Evolutionary conservation across 106 monocot genomes (phyloP), one percentile per base, ranked within the genome.

Genomic region (Dendrobium officinale): DNA sequence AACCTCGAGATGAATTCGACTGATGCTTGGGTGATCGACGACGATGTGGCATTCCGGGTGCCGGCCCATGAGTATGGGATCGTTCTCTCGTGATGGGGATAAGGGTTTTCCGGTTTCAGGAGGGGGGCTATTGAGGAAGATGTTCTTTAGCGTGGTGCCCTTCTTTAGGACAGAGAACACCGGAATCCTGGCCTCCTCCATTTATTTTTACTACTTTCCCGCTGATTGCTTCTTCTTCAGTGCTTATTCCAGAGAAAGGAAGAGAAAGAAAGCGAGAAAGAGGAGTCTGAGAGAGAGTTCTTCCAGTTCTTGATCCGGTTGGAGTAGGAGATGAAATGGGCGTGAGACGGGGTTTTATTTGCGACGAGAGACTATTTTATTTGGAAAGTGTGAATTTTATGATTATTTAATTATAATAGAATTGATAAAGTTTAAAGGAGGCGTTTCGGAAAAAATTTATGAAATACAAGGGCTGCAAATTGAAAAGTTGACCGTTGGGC

Each of bases 1-100:
- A 73, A 94, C 20, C 79, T 92, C 89, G 67, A 98, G 86, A 55
- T 98, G 98, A 85, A 95, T 91, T 1, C 98, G 87, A 84, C 98
- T 98, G 54, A 98, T 88, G 92, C 94, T 95, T 6, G 98, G 98
- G 73, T 98, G 98, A 47, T 98, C 98, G 33, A 92, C 81, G 47
- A 88, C 84, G 74, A 98, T 81, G 79, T 98, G 91, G 89, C 98
- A 98, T 19, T 95, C 92, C 3, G 98, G 94, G 74, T 98, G 92
- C 67, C 98, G 84, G 2, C 98, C 98, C n/a, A 98, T 78, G 40
- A 95, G 82, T 49, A 98, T 80, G 78, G 77, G 67, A 54, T 79
- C 78, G 4, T 85, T 82, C 16, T 86, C 85, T 47, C 54, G 41
- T 2, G 79, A 8, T 9, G 29, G 18, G 0, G 77, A 64, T 18